phyloP scores from a whole-genome alignment of 805 yeast genomes.

The Candida gorgasii region DNA sequence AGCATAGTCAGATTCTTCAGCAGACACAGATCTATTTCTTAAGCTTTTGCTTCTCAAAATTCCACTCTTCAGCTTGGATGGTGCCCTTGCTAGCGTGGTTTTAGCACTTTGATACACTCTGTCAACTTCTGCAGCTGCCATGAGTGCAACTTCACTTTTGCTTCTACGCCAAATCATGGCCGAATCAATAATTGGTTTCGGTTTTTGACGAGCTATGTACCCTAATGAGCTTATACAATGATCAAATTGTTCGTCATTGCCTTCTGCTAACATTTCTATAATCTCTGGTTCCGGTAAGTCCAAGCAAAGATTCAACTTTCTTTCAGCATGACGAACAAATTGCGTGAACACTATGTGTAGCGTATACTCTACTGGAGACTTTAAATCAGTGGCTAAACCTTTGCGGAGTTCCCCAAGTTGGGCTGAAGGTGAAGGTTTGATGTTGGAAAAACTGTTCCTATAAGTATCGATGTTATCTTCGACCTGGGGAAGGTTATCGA shows the following conservation, averaged over 20 bases:
- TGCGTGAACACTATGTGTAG: constrained; percentile 92
- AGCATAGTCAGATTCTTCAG: constrained; percentile 23
- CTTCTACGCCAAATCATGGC: constrained; percentile 98
- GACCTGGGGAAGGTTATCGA: constrained; percentile 1
- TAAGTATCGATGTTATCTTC: constrained; percentile 3
- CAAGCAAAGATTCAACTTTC: constrained; percentile 74
- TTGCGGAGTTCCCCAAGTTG: constrained; percentile 29
- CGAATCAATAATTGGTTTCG: constrained; percentile 94
- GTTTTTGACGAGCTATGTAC: constrained; percentile 83
- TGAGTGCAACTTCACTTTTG: constrained; percentile 77
- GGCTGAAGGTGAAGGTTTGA: constrained; percentile 35
- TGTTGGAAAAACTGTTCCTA: background rate
- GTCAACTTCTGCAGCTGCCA: constrained; percentile 45
- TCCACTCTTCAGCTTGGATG: constrained; percentile 35
- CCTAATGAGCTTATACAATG: constrained; percentile 84
- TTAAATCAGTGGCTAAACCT: constrained; percentile 53
- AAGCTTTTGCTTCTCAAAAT: constrained; percentile 42
- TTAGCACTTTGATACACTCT: constrained; percentile 30
- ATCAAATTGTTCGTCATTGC: constrained; percentile 84
- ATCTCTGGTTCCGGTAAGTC: constrained; percentile 80
- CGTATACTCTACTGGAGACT: constrained; percentile 85
- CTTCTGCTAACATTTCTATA: constrained; percentile 76
- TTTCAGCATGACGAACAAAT: constrained; percentile 90
- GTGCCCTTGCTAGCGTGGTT: constrained; percentile 12
- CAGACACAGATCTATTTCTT: constrained; percentile 51